Percentiles rank a stretch among this genome's conserved stretches.
phyloP scores from a whole-genome alignment of 2,329 filamentous ascomycete genomes.

The Microthyrium microscopicum region DNA sequence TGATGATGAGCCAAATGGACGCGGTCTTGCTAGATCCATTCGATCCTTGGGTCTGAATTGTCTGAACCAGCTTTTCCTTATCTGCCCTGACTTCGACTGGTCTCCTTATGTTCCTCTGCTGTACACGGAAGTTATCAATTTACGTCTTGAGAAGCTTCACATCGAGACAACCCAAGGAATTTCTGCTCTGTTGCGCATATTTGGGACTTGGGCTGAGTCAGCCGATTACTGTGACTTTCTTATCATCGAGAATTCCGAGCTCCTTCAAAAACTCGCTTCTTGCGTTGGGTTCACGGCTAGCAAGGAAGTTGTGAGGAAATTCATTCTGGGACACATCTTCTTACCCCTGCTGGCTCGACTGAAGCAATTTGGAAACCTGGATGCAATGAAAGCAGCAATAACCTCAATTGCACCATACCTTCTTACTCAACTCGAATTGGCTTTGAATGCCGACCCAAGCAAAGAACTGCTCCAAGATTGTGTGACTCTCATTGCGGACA shows the following conservation, averaged over 20 bases:
- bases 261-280: conserved; percentile 57
- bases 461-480: conserved; percentile 65
- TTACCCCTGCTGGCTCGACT: conserved; percentile 41
- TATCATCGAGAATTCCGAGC: conserved; percentile 37
- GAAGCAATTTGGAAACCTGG: conserved; percentile 12
- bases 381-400: conserved; percentile 41
- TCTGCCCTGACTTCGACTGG: conserved; percentile 57
- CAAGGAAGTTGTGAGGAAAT: conserved; percentile 75
- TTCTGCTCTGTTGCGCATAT: conserved; percentile 64
- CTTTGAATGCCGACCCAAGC: conserved; percentile 42
- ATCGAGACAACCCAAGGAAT: conserved; percentile 78
- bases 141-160: conserved; percentile 61
- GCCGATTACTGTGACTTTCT: conserved; percentile 53
- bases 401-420: conserved; percentile 45
- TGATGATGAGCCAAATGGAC: conserved; percentile 19
- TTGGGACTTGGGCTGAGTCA: conserved; percentile 64
- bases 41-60: conserved; percentile 68
- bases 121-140: conserved; percentile 58
- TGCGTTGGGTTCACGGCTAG: conserved; percentile 56
- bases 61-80: conserved; percentile 60
- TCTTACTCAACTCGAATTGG: conserved; percentile 39
- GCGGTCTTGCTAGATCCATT: conserved; percentile 48
- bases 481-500: conserved; percentile 60
- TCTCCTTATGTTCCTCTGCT: conserved; percentile 52
- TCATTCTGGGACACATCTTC: conserved; percentile 58